Base-by-base conservation (phyloP, 805 yeast species). In the Yarrowia porcina region DNA sequence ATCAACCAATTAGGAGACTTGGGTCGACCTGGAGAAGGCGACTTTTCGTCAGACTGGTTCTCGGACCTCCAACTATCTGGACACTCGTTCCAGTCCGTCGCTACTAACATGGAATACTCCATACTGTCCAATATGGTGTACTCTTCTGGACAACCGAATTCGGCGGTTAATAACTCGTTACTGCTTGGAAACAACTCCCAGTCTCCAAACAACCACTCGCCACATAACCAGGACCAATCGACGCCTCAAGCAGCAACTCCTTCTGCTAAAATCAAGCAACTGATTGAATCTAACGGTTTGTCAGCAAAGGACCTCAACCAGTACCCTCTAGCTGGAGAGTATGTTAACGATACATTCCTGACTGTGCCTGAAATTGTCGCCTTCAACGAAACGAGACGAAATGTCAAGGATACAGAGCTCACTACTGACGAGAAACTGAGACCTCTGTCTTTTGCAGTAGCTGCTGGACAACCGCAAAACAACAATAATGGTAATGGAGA, bases 31-130 rank as follows among this genome's bases (percentile, higher is more conserved):
- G 59, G 59, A 35, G 63, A 60, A 13, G 30, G 28, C 2, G 57
- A 60, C 30, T 60, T 50, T 12, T 36, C 39, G 28, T 28, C 61
- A 28, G 64, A 61, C 27, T 61, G 64, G 64, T 33, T 50, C n/a
- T 35, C 62, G 6, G 64, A 61, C 42, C 42, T 52, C 13, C 61
- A 39, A 27, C 36, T 56, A 7, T 56, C 61, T 1, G 49, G 49
- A 9, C 61, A 56, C 17, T 41, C 47, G 39, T 73, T 75, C 64
- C 73, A 74, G 50, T 70, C 75, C 11, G 59, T 71, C n/a, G 71
- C 76, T 4, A 71, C 75, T 12, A 72, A 73, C 59, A 67, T 70
- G 65, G 78, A 75, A 62, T 75, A 74, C 66, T 68, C 70, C 21
- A 70, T 73, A 11, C 64, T 75, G 42, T 68, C 75, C 36, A 69